A percentile compares a stretch with the other conserved stretches of the same genome.
These are phyloP conservation scores for Lecanosticta acicola DNA, from an alignment of 2,329 filamentous ascomycete genomes.

Conservation along the genomic window DNA sequence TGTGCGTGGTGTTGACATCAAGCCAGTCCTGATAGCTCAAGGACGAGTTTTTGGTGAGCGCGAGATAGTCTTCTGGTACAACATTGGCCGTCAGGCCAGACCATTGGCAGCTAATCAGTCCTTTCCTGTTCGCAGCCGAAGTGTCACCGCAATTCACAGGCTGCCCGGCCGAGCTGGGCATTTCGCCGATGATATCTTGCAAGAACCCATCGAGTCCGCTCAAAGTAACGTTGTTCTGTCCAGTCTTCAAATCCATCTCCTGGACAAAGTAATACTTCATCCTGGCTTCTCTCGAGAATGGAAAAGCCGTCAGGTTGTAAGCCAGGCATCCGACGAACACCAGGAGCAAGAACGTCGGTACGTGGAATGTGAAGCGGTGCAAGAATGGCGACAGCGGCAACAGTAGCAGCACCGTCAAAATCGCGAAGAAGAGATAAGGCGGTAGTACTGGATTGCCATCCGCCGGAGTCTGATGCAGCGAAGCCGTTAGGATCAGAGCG, in stretches of 20 bases:
- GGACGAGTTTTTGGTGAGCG: slow-evolving; percentile 5
- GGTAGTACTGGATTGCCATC: slow-evolving; percentile 71
- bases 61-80: slow-evolving; percentile 35
- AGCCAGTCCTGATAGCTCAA: slow-evolving; percentile 51
- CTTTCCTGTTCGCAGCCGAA: slow-evolving; percentile 41
- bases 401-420: slow-evolving; percentile 65
- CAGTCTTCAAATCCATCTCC: slow-evolving; percentile 65
- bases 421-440: slow-evolving; percentile 65
- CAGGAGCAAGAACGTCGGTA: slow-evolving; percentile 70
- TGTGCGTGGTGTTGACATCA: slow-evolving; percentile 54
- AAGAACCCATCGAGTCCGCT: slow-evolving; percentile 64
- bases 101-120: slow-evolving; percentile 65
- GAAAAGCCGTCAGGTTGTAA: slow-evolving; percentile 83
- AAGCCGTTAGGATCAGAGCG: slow-evolving; percentile 64
- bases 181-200: slow-evolving; percentile 56
- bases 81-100: slow-evolving; percentile 62
- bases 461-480: slow-evolving; percentile 72
- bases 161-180: slow-evolving; percentile 67
- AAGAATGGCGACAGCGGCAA: slow-evolving; percentile 76
- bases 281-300: slow-evolving; percentile 72
- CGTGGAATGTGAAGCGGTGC: slow-evolving; percentile 75
- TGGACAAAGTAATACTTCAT: slow-evolving; percentile 88
- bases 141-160: slow-evolving; percentile 37
- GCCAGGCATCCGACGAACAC: slow-evolving; percentile 70
- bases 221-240: slow-evolving; percentile 64